Base-by-base conservation (phyloP, 345 rosid species). In the Gossypium raimondii region DNA sequence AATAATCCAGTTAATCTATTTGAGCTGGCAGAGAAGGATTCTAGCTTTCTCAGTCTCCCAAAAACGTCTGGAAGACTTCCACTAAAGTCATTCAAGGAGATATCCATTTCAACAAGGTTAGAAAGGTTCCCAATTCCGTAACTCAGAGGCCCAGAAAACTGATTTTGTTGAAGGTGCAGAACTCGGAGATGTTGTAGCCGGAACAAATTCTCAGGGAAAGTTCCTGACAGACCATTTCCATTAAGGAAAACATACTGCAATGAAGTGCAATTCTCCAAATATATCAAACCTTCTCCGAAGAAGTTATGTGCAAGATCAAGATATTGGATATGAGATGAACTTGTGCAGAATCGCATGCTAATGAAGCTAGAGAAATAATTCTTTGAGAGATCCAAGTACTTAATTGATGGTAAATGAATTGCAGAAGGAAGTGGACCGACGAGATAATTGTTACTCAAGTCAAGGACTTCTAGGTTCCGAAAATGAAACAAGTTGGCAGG, bases 51-150 rank as follows among this genome's bases (percentile, higher is more conserved):
- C 12, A 82, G 77, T 8, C 47, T 55, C 75, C 41, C 56, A 17
- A 84, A 84, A 77, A 73, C 73, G 13, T 84, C 80, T 38, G 85
- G 85, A 67, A 84, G 74, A 20, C 14, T 57, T 44, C 85, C 87
- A 34, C 58, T 44, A 41, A 82, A 67, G 38, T 9, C 22, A 24
- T 84, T 84, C 38, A 29, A 47, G 17, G 85, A 84, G 71, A 82
- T 20, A 63, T 82, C 82, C 24, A 80, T 25, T 38, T 63, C 62
- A 45, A 82, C 77, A 41, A 84, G 70, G 59, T 72, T 75, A n/a
- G 75, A 71, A 29, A 81, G 76, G 48, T 75, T 79, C 41, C 76
- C 76, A 5, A 81, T 61, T 27, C 73, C 61, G 24, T 34, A 11
- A 2, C 45, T 13, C 52, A 79, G 51, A 10, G 73, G 43, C 34